Percentiles rank a stretch among this genome's conserved stretches.
Conservation (phyloP, 805 yeast species). For the Tanozyma kutaoensis region DNA sequence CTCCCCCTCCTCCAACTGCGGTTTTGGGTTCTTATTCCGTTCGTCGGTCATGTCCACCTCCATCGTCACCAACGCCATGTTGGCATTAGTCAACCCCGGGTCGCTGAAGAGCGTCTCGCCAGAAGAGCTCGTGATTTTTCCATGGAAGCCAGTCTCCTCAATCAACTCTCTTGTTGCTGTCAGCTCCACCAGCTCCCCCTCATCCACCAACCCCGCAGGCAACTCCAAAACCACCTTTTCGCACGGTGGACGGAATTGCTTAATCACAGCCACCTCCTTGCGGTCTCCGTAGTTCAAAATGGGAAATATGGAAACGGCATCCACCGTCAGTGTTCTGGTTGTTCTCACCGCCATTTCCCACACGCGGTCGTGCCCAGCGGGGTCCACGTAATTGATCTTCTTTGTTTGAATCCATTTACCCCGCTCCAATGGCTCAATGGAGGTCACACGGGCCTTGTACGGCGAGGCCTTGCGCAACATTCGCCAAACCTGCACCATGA, state of each 20-base stretch:
- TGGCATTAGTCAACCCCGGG: conserved; percentile 84
- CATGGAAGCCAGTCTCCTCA: conserved; percentile 90
- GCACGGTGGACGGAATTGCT: conserved; percentile 90
- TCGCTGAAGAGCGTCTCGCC: conserved; percentile 43
- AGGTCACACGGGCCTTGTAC: conserved; percentile 16
- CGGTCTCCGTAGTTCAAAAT: conserved; percentile 38
- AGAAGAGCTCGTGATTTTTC: conserved; percentile 31
- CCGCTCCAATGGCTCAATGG: conserved; percentile 19
- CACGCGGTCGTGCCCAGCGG: conserved; percentile 50
- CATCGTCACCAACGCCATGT: conserved; percentile 65
- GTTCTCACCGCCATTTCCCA: conserved; percentile 89
- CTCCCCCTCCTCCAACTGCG: conserved; percentile 81
- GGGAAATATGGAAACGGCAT: conserved; percentile 88
- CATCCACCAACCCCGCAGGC: conserved; percentile 93
- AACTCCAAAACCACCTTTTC: conserved; percentile 81
- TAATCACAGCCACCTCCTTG: conserved; percentile 16
- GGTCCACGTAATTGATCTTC: conserved; percentile 59
- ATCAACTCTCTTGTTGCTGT: conserved; percentile 81
- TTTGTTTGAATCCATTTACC: conserved; percentile 41
- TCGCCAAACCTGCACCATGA: background rate
- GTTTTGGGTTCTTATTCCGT: conserved; percentile 54
- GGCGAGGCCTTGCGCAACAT: conserved; percentile 12
- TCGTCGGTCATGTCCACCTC: conserved; percentile 57
- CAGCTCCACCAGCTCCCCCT: conserved; percentile 57
- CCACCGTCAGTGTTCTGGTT: conserved; percentile 54